Conservation (phyloP, 2,329 filamentous ascomycete species). For the Penicillium glabrum region DNA sequence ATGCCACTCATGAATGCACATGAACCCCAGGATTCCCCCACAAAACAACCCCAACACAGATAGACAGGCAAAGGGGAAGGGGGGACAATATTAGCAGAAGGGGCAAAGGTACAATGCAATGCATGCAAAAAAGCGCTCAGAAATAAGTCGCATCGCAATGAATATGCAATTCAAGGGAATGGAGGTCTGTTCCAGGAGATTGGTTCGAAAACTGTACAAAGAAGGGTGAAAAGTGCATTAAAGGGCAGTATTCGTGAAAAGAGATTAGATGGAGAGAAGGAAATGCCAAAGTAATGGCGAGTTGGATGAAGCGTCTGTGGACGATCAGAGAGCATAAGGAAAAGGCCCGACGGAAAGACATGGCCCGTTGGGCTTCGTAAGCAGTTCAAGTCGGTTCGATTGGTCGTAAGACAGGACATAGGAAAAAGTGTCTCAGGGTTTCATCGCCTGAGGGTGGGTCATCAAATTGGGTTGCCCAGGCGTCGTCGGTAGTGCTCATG, state of each 20-base stretch:
- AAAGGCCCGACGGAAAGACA: conserved; percentile 6
- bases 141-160: conserved; percentile 9
- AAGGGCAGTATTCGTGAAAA: conserved; percentile 29
- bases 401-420: conserved; percentile 12
- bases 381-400: conserved; percentile 1
- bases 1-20: conserved; percentile 16
- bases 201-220: conserved; percentile 29
- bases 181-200: conserved; percentile 15
- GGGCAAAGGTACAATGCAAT: conserved; percentile 8
- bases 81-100: neutral
- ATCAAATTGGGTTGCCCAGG: conserved; percentile 8
- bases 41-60: conserved; percentile 2
- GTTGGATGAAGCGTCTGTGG: neutral
- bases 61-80: neutral
- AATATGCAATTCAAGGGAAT: conserved; percentile 30
- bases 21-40: conserved; percentile 9
- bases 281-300: conserved; percentile 24
- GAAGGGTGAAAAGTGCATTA: conserved; percentile 30
- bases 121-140: conserved; percentile 7
- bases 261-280: conserved; percentile 27
- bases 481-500: conserved; percentile 21
- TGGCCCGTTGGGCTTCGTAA: neutral
- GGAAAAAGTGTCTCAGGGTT: conserved; percentile 4
- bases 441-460: neutral
- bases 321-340: neutral